Conservation (phyloP, 345 rosid genomes). For the Melastoma malabathricum region DNA sequence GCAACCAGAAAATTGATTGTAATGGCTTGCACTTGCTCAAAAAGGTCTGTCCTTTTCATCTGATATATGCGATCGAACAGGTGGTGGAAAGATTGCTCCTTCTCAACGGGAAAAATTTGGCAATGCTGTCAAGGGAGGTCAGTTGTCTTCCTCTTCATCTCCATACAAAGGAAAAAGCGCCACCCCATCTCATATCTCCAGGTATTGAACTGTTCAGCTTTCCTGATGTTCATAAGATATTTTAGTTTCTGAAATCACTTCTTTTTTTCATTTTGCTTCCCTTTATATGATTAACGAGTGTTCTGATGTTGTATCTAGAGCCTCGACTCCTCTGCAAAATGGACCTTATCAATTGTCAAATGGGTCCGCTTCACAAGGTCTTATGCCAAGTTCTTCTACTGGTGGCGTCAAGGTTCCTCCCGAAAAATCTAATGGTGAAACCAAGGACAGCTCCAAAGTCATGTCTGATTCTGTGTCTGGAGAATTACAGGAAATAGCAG, state of each 20-base stretch:
- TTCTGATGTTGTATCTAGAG: conserved; percentile 16
- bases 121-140: conserved; percentile 20
- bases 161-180: conserved; percentile 25
- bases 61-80: conserved; percentile 14
- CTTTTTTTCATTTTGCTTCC: too few species aligned
- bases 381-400: conserved; percentile 6
- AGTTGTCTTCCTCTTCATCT: conserved; percentile 10
- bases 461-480: conserved; percentile 18
- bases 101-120: conserved; percentile 42
- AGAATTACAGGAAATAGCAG: conserved; percentile 20
- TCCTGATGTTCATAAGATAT: too few species aligned
- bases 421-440: background rate
- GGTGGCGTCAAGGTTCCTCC: conserved; percentile 5
- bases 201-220: conserved; percentile 17
- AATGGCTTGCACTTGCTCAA: too few species aligned
- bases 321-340: conserved; percentile 15
- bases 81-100: conserved; percentile 37
- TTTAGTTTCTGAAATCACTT: too few species aligned
- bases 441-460: conserved; percentile 7
- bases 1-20: too few species aligned
- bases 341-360: conserved; percentile 25
- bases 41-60: background rate
- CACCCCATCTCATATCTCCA: conserved; percentile 19
- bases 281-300: too few species aligned
- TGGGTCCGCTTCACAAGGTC: conserved; percentile 22